Evolutionary conservation across 495 filamentous ascomycete genomes (phyloP), one percentile per base, ranked within the genome.

Genomic region (Cairneyella variabilis): DNA sequence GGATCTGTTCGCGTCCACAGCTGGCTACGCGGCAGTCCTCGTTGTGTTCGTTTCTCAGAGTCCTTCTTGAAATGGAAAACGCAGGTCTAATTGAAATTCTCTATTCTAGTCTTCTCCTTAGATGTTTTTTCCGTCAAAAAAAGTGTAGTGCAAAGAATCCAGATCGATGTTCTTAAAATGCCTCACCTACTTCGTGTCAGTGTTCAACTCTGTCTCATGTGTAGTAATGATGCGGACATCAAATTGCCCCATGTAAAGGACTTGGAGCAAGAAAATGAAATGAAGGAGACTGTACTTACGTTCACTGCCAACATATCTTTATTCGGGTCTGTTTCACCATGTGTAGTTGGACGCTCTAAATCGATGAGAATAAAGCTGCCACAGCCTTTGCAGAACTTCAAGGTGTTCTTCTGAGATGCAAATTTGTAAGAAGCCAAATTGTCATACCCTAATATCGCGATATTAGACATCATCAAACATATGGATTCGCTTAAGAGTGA

Each of bases 321-420:
- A 16, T 26, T 43, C 8, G 56, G 56, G 26, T 50, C 50, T 10
- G 36, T 58, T 25, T 39, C 40, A 0, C 54, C 54, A 5, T 36
- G 18, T n/a, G n/a, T n/a, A n/a, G 42, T 5, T 2, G 11, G 3
- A 8, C 14, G 18, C 20, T 26, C 16, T 16, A 41, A 39, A 21
- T 58, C 56, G 10, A 53, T 48, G 20, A 53, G 16, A n/a, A 58
- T 28, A 26, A 43, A 53, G 22, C 50, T 53, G 8, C 56, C 56
- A 38, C 56, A 58, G 23, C 32, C 45, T 39, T 53, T 58, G 21
- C 56, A 58, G 37, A 58, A 58, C 36, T 58, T 58, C 20, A 53
- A 50, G 4, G 23, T 7, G 3, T 28, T 42, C 22, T 42, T 48
- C 25, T 58, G 49, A 4, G 43, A 44, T 18, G 45, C 21, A 18